Base-by-base conservation (phyloP, 139 green algal genomes). In the Chlorella sorokiniana region DNA sequence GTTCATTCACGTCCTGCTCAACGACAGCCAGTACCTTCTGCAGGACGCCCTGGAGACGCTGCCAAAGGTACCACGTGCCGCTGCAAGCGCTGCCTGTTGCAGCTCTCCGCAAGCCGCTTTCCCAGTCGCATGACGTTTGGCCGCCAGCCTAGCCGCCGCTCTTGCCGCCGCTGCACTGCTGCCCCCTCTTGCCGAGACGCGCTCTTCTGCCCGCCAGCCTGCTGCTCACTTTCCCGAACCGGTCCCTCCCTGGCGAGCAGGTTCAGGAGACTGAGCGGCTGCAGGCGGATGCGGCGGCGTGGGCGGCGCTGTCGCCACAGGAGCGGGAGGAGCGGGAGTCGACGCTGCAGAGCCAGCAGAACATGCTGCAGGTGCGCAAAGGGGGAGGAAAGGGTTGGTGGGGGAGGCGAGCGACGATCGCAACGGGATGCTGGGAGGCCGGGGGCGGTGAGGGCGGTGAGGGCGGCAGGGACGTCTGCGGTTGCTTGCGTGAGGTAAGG, bases 1-100 rank as follows among this genome's bases (percentile, higher is more conserved):
- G 33, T 99, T 99, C 79, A 83, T 92, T 63, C 96, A 96, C 90
- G 94, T 98, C 90, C 89, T 99, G 62, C 89, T 98, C 73, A 98
- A 96, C 81, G 96, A 99, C 84, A 84, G 81, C 41, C 95, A 91
- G 31, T 94, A 93, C 90, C 92, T 98, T 65, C 91, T 99, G 61
- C 95, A 98, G 64, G 95, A 98, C 61, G 79, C 81, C 11, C 84
- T 99, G 68, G 90, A 96, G 81, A 95, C 92, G 78, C 87, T 99
- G 51, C 87, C 94, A 38, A 81, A 93, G 74, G 88, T 93, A 31
- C 27, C 61, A 67, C 27, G 3, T 10, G 1, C 61, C 61, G 10
- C 23, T 3, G 33, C 61, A 14, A 2, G 33, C 1, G 23, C 3
- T n/a, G n/a, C n/a, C n/a, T n/a, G n/a, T n/a, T n/a, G n/a, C n/a